Conservation (phyloP, 306 rosid genomes). For the Pachyrhizus erosus region DNA sequence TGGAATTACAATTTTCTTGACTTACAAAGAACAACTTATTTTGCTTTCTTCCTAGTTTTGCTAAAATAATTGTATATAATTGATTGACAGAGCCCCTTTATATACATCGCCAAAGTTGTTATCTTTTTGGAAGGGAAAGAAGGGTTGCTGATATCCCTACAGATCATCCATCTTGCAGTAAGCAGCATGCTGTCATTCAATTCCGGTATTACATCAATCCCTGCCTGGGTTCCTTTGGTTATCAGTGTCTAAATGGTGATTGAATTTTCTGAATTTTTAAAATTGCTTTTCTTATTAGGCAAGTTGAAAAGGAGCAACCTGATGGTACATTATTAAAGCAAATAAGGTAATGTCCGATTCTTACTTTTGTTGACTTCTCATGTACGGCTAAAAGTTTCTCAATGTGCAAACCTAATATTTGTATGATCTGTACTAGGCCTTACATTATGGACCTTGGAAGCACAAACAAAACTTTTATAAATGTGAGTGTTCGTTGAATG, state of each 20-base stretch:
- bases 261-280: conserved; percentile 16
- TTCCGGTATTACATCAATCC: conserved; percentile 63
- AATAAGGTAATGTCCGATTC: conserved; percentile 61
- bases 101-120: conserved; percentile 95
- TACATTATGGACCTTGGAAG: conserved; percentile 99
- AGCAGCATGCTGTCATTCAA: conserved; percentile 97
- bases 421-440: conserved; percentile 62
- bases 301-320: conserved; percentile 82
- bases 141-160: conserved; percentile 98
- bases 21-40: background rate
- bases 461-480: conserved; percentile 94
- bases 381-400: conserved; percentile 25
- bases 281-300: conserved; percentile 54
- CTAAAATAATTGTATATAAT: conserved; percentile 47
- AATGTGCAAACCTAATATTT: conserved; percentile 34
- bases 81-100: conserved; percentile 85
- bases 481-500: conserved; percentile 63
- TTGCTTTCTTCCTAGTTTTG: conserved; percentile 23
- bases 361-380: background rate
- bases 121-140: conserved; percentile 98
- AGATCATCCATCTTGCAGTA: conserved; percentile 99
- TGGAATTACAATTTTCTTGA: conserved; percentile 22
- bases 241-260: background rate
- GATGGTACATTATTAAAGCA: conserved; percentile 73
- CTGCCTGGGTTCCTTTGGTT: conserved; percentile 6